These are phyloP conservation scores for Prototheca wickerhamii DNA, from an alignment of 163 green algal genomes.

Conservation along the genomic window DNA sequence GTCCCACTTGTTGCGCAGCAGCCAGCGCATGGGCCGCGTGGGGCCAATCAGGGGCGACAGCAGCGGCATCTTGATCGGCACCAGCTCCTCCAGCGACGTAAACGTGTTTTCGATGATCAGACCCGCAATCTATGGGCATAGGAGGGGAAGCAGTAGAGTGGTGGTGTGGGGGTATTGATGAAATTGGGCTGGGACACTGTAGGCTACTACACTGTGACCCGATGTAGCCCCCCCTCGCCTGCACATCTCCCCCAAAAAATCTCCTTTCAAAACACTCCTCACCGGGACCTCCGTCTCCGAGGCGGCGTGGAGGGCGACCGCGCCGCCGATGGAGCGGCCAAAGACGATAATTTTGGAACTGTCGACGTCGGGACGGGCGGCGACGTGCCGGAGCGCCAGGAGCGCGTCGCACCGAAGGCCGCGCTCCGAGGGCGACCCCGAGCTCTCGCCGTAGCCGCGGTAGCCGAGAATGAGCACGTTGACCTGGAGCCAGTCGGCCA, in stretches of 20 bases:
- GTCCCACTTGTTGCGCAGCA: slow-evolving; percentile 79
- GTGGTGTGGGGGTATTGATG: no score
- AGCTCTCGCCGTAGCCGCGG: slow-evolving; percentile 71
- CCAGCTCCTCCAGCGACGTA: slow-evolving; percentile 80
- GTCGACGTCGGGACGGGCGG: slow-evolving; percentile 45
- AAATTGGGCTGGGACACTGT: no score
- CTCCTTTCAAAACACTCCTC: background rate
- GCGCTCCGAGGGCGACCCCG: slow-evolving; percentile 57
- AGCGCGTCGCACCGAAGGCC: slow-evolving; percentile 60
- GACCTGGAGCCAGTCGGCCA: slow-evolving; percentile 46
- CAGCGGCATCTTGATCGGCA: slow-evolving; percentile 35
- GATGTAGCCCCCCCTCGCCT: no score
- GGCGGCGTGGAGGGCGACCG: slow-evolving; percentile 73
- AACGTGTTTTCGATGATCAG: slow-evolving; percentile 96
- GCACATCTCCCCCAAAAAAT: no score
- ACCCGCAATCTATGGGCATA: slow-evolving; percentile 58
- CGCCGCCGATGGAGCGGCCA: slow-evolving; percentile 80
- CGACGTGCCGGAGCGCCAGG: slow-evolving; percentile 53
- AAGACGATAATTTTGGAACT: slow-evolving; percentile 65
- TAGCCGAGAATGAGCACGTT: slow-evolving; percentile 62
- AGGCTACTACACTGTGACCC: no score
- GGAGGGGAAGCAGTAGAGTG: no score
- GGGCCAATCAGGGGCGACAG: slow-evolving; percentile 45
- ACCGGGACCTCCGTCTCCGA: background rate
- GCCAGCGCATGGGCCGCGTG: slow-evolving; percentile 3